These are phyloP conservation scores for Euphorbia peplus DNA, from an alignment of 345 rosid genomes.

Conservation along the genomic window DNA sequence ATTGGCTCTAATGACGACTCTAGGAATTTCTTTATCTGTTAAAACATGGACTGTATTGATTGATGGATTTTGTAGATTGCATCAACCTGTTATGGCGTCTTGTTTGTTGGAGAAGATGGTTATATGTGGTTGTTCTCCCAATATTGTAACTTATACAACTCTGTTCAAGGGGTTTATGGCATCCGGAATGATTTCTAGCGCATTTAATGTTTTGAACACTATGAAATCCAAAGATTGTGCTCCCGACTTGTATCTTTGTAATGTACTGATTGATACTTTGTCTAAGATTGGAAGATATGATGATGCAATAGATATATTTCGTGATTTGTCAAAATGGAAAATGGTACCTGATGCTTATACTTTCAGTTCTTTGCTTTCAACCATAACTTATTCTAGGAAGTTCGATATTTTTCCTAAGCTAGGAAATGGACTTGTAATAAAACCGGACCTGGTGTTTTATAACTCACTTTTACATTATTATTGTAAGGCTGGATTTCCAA, in stretches of 20 bases:
- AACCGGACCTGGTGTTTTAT: conserved; percentile 43
- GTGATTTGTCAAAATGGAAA: conserved; percentile 33
- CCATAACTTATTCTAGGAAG: conserved; percentile 37
- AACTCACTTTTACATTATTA: conserved; percentile 55
- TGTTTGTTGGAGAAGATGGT: conserved; percentile 51
- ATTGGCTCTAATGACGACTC: conserved; percentile 44
- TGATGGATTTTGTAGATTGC: conserved; percentile 40
- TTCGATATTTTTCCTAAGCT: conserved; percentile 33
- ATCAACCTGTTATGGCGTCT: conserved; percentile 44
- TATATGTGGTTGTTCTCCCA: conserved; percentile 50
- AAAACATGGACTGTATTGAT: conserved; percentile 53
- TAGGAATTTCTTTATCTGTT: conserved; percentile 50
- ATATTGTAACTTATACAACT: conserved; percentile 57
- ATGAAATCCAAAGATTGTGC: conserved; percentile 41
- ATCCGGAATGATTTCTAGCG: conserved; percentile 41
- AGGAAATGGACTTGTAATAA: conserved; percentile 27
- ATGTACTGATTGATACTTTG: conserved; percentile 55
- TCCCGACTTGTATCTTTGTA: conserved; percentile 62
- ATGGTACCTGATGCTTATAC: conserved; percentile 67
- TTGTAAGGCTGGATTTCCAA: conserved; percentile 47
- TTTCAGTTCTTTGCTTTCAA: conserved; percentile 50
- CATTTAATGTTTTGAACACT: conserved; percentile 36
- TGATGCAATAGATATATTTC: conserved; percentile 49
- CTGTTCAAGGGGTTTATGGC: conserved; percentile 57
- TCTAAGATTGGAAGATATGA: conserved; percentile 52